Percentiles rank a stretch among this genome's conserved stretches.
phyloP scores from a whole-genome alignment of 768 basidiomycete species.

The Suillus placidus region DNA sequence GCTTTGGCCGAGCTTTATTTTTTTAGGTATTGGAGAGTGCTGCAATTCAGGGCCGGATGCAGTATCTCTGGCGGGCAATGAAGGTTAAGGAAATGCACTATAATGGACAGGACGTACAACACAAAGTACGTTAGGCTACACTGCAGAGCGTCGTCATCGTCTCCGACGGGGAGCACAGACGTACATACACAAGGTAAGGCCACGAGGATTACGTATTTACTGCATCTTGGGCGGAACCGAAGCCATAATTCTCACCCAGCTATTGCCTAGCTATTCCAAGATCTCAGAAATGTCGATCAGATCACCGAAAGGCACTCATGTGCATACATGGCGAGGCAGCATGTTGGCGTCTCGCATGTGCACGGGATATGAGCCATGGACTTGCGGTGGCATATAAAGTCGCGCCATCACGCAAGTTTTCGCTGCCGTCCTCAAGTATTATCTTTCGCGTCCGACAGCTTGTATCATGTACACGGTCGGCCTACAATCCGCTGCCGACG shows the following conservation, averaged over 20 bases:
- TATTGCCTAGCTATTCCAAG: conserved; percentile 1
- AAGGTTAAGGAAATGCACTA: conserved; percentile 16
- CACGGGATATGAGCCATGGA: neutral
- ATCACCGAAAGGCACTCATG: conserved; percentile 6
- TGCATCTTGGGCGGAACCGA: conserved; percentile 32
- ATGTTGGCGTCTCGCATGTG: neutral
- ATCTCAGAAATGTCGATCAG: conserved; percentile 20
- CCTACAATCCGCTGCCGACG: conserved; percentile 40
- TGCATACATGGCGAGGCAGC: conserved; percentile 6
- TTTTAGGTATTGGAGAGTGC: conserved; percentile 32
- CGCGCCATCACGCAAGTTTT: conserved; percentile 11
- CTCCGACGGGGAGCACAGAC: neutral
- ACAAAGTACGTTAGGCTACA: conserved; percentile 13
- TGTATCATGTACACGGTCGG: conserved; percentile 46
- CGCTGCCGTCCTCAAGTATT: conserved; percentile 27
- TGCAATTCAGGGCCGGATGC: conserved; percentile 36
- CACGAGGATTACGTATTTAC: conserved; percentile 19
- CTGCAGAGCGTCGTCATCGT: conserved; percentile 5
- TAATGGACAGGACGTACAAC: conserved; percentile 14
- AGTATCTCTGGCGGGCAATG: conserved; percentile 19
- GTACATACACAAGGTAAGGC: neutral
- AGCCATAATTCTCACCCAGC: neutral
- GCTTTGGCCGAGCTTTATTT: conserved; percentile 23
- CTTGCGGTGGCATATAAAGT: conserved; percentile 4
- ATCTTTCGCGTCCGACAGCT: conserved; percentile 29